These are phyloP conservation scores for Nakaseomyces kungkrabaensis DNA, from an alignment of 1,139 yeast genomes.

Conservation along the genomic window DNA sequence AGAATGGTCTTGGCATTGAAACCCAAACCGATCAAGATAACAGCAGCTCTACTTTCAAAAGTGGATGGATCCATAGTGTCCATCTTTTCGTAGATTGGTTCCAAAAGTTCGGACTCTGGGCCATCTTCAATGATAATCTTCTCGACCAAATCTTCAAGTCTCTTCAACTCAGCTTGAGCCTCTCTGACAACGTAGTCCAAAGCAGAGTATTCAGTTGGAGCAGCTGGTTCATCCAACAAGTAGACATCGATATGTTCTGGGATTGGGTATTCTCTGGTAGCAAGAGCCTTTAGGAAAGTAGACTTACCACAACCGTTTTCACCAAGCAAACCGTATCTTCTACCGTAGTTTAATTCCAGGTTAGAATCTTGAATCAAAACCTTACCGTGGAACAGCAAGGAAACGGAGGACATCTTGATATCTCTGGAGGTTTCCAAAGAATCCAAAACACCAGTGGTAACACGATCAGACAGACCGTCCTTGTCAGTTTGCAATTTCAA, in stretches of 20 bases:
- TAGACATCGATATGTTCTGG: conserved; percentile 89
- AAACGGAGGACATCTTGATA: conserved; percentile 80
- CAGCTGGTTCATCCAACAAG: conserved; percentile 94
- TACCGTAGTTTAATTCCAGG: conserved; percentile 90
- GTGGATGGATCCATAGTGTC: conserved; percentile 95
- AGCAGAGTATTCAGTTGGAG: conserved; percentile 83
- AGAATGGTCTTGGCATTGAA: conserved; percentile 77
- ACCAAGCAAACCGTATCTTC: conserved; percentile 93
- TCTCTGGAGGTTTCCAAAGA: conserved; percentile 88
- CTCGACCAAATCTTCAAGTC: conserved; percentile 87
- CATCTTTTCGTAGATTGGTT: conserved; percentile 86
- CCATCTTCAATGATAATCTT: conserved; percentile 84
- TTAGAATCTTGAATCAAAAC: conserved; percentile 87
- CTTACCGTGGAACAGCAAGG: conserved; percentile 94
- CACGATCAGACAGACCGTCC: conserved; percentile 93
- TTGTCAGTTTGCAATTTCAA: conserved; percentile 88
- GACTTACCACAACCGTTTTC: conserved; percentile 99
- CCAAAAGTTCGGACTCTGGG: conserved; percentile 81
- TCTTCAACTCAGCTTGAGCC: conserved; percentile 86
- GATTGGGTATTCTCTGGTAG: conserved; percentile 92
- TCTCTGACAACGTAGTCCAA: conserved; percentile 94
- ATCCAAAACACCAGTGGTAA: conserved; percentile 92
- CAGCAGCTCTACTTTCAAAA: conserved; percentile 92
- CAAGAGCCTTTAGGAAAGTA: conserved; percentile 82
- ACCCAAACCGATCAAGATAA: conserved; percentile 94